phyloP scores from a whole-genome alignment of 176 grass and related monocot genomes.

The Phyllostachys edulis region DNA sequence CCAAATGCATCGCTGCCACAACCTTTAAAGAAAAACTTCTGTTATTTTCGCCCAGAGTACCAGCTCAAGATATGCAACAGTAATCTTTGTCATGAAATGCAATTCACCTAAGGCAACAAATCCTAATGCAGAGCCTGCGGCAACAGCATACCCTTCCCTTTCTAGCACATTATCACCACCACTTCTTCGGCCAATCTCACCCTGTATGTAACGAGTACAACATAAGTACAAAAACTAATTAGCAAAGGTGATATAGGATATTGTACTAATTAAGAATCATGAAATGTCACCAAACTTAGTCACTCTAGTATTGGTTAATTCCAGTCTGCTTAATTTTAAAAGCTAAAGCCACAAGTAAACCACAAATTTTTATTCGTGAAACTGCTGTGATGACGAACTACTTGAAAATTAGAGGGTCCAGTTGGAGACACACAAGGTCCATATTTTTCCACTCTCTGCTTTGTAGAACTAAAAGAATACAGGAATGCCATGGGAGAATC shows the following conservation, averaged over 20 bases:
- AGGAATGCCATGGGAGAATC: neutral
- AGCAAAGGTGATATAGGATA: neutral
- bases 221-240: neutral
- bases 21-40: conserved; percentile 44
- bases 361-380: neutral
- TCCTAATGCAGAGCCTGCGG: conserved; percentile 90
- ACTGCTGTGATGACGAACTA: neutral
- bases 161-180: conserved; percentile 96
- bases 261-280: neutral
- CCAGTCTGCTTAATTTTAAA: neutral
- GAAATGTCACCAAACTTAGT: neutral
- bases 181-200: conserved; percentile 98
- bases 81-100: conserved; percentile 27
- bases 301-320: neutral
- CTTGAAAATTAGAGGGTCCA: neutral
- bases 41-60: conserved; percentile 11
- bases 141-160: conserved; percentile 99
- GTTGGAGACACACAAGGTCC: neutral
- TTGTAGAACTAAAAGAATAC: neutral
- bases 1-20: conserved; percentile 70
- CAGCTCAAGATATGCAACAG: conserved; percentile 30
- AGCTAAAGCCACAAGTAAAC: neutral
- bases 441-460: neutral
- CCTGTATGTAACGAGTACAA: conserved; percentile 45
- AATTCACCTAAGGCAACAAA: conserved; percentile 88